These are phyloP conservation scores for Tuber borchii DNA, from an alignment of 495 filamentous ascomycete genomes.

Conservation along the genomic window DNA sequence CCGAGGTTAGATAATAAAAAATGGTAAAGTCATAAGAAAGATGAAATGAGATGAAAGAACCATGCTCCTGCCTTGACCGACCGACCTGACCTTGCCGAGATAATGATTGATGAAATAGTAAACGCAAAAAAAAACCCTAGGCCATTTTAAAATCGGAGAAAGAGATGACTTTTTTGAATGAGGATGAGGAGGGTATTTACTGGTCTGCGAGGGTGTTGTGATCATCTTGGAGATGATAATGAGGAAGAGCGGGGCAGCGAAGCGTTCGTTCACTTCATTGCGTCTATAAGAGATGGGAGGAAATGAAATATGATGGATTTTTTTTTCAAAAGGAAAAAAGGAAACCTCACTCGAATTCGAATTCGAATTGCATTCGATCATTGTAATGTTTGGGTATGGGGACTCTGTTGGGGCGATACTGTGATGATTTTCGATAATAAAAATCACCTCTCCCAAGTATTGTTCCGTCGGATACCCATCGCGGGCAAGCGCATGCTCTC, in stretches of 20 bases:
- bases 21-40: background rate
- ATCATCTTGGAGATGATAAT: background rate
- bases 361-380: background rate
- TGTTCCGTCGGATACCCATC: conserved; percentile 1
- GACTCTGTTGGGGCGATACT: background rate
- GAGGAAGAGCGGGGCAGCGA: background rate
- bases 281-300: conserved; percentile 3
- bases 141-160: background rate
- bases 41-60: background rate
- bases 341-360: conserved; percentile 3
- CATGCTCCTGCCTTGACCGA: background rate
- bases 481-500: conserved; percentile 2
- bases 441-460: conserved; percentile 1
- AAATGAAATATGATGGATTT: background rate
- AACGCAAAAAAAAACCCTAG: background rate
- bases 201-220: background rate
- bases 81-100: background rate
- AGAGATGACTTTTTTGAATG: background rate
- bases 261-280: background rate
- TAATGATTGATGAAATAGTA: conserved; percentile 5
- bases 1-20: background rate
- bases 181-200: background rate
- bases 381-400: background rate
- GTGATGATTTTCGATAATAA: background rate
- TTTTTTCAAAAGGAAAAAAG: background rate